These are phyloP conservation scores for Gliomastix tumulicola DNA, from an alignment of 2,329 filamentous ascomycete genomes.

Conservation along the genomic window DNA sequence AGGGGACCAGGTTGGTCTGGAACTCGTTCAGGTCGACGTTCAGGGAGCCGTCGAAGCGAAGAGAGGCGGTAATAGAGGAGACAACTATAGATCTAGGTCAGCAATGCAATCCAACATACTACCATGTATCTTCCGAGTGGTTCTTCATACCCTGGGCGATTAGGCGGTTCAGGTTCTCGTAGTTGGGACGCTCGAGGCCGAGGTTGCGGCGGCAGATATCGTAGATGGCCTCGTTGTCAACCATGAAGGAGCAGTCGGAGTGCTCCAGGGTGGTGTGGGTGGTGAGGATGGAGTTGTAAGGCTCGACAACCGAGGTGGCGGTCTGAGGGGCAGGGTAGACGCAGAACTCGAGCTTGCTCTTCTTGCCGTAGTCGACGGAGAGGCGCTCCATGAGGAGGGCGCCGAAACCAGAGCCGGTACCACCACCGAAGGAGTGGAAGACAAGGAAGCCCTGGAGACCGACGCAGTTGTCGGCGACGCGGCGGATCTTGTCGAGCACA, in stretches of 20 bases:
- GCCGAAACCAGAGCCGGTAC: constrained; percentile 97
- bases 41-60: constrained; percentile 96
- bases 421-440: constrained; percentile 99
- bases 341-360: constrained; percentile 99
- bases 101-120: too few species aligned
- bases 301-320: constrained; percentile 95
- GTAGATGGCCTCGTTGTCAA: constrained; percentile 99
- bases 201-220: constrained; percentile 98
- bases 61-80: constrained; percentile 95
- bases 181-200: constrained; percentile 94
- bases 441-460: constrained; percentile 98
- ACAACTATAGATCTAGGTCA: constrained; percentile 57
- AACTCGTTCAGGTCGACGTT: constrained; percentile 99
- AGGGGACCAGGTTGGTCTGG: constrained; percentile 99
- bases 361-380: constrained; percentile 99
- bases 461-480: constrained; percentile 94
- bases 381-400: constrained; percentile 98
- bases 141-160: constrained; percentile 81
- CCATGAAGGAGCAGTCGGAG: constrained; percentile 99
- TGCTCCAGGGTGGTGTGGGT: constrained; percentile 99
- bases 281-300: constrained; percentile 99
- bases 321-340: constrained; percentile 98
- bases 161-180: constrained; percentile 97
- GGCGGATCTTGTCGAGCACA: constrained; percentile 95
- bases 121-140: too few species aligned